A percentile compares a stretch with the other conserved stretches of the same genome.
phyloP scores from a whole-genome alignment of 2,329 filamentous ascomycete genomes.

The Claviceps africana region DNA sequence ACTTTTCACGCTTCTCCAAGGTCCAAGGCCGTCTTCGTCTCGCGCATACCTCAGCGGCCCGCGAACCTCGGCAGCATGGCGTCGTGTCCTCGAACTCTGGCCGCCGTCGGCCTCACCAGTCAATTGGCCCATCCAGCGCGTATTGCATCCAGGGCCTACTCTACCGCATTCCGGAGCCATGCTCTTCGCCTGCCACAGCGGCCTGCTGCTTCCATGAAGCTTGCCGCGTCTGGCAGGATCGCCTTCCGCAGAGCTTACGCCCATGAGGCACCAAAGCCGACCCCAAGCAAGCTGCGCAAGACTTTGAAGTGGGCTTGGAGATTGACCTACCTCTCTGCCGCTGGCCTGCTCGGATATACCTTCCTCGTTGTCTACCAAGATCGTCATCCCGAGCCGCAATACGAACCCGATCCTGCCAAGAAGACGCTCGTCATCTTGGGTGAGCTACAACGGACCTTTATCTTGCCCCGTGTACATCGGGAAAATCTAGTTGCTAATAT shows the following conservation, averaged over 20 bases:
- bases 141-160: conserved; percentile 20
- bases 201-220: conserved; percentile 21
- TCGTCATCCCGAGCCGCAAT: conserved; percentile 69
- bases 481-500: conserved; percentile 1
- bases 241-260: conserved; percentile 34
- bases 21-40: not conserved
- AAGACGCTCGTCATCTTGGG: conserved; percentile 94
- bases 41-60: not conserved
- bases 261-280: conserved; percentile 35
- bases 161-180: conserved; percentile 17
- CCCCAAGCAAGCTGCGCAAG: conserved; percentile 46
- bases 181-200: conserved; percentile 11
- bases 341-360: conserved; percentile 57
- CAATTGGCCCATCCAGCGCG: conserved; percentile 16
- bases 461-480: not conserved
- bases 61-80: conserved; percentile 23
- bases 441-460: conserved; percentile 28
- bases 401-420: conserved; percentile 69
- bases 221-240: conserved; percentile 22
- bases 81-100: conserved; percentile 30
- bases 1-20: not conserved
- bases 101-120: conserved; percentile 19
- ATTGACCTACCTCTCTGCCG: conserved; percentile 58
- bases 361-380: conserved; percentile 72
- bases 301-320: conserved; percentile 74